A percentile compares a stretch with the other conserved stretches of the same genome.
phyloP scores from a whole-genome alignment of 805 yeast species.

The Cyberlindnera mrakii region DNA sequence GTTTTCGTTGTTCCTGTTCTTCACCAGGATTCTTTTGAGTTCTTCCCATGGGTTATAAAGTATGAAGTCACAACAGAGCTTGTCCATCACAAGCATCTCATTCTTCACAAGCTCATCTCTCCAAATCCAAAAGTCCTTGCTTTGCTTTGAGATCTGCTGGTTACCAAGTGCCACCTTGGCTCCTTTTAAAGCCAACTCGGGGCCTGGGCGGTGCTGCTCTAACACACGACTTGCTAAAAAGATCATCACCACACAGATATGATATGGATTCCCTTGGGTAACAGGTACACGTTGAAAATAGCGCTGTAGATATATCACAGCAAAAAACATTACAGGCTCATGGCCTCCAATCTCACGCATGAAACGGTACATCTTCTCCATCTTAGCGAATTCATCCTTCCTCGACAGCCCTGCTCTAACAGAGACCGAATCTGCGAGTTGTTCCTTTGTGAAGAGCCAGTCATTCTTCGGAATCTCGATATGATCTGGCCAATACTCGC shows the following conservation, averaged over 20 bases:
- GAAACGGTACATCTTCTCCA: slow-evolving; percentile 1
- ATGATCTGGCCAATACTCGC: slow-evolving; percentile 15
- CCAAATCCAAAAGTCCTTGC: slow-evolving; percentile 10
- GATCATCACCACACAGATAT: slow-evolving; percentile 4
- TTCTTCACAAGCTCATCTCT: slow-evolving; percentile 12
- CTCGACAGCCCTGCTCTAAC: not conserved
- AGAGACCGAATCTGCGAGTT: slow-evolving; percentile 6
- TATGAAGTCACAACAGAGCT: slow-evolving; percentile 20
- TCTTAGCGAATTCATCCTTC: not conserved
- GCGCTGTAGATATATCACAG: slow-evolving; percentile 15
- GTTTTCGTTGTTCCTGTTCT: slow-evolving; percentile 1
- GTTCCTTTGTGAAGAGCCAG: slow-evolving; percentile 16
- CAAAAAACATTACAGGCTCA: slow-evolving; percentile 1
- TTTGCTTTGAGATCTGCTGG: not conserved
- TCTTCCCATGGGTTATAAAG: slow-evolving; percentile 12
- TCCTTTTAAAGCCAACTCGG: slow-evolving; percentile 3
- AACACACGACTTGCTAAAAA: slow-evolving; percentile 18
- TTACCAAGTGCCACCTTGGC: slow-evolving; percentile 1
- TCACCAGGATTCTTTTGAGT: not conserved
- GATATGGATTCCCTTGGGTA: slow-evolving; percentile 1
- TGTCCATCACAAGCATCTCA: slow-evolving; percentile 20
- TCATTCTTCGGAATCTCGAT: slow-evolving; percentile 14
- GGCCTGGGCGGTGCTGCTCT: slow-evolving; percentile 12
- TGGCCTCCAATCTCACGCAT: not conserved
- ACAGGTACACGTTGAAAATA: slow-evolving; percentile 13